Evolutionary conservation across 2,329 filamentous ascomycete genomes (phyloP).

Genomic region (Reticulascus tulasneorum): DNA sequence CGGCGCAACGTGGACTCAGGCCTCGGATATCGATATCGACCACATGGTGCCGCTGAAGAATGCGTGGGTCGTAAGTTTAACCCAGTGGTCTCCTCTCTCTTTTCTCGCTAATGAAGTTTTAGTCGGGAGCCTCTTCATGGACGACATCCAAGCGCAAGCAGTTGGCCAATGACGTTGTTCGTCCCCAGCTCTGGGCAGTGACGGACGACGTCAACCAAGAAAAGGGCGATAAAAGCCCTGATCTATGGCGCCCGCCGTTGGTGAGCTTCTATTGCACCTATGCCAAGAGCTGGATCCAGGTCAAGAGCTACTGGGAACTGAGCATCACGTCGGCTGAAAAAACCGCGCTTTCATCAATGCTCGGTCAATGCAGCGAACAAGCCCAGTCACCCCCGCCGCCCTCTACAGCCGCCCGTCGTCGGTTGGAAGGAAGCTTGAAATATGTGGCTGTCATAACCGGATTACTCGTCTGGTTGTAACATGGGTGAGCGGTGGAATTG

Average conservation of each 20-base stretch:
- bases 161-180: slow-evolving; percentile 65
- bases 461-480: no score
- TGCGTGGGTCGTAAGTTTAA: slow-evolving; percentile 62
- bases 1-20: slow-evolving; percentile 63
- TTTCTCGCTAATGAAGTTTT: background rate
- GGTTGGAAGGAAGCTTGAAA: no score
- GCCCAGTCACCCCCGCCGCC: background rate
- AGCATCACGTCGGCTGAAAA: slow-evolving; percentile 65
- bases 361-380: slow-evolving; percentile 59
- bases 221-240: slow-evolving; percentile 63
- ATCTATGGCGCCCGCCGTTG: slow-evolving; percentile 63
- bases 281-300: slow-evolving; percentile 62
- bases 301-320: slow-evolving; percentile 62
- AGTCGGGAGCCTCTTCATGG: slow-evolving; percentile 62
- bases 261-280: slow-evolving; percentile 65
- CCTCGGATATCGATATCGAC: slow-evolving; percentile 76
- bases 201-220: slow-evolving; percentile 65
- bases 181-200: slow-evolving; percentile 66
- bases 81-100: background rate
- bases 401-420: no score
- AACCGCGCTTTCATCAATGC: slow-evolving; percentile 55
- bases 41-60: slow-evolving; percentile 79
- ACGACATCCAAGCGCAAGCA: slow-evolving; percentile 55
- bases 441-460: no score
- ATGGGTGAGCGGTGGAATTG: no score